A percentile compares a stretch with the other conserved stretches of the same genome.
These are phyloP conservation scores for Auxenochlorella pyrenoidosa DNA, from an alignment of 139 green algal species.

Conservation along the genomic window DNA sequence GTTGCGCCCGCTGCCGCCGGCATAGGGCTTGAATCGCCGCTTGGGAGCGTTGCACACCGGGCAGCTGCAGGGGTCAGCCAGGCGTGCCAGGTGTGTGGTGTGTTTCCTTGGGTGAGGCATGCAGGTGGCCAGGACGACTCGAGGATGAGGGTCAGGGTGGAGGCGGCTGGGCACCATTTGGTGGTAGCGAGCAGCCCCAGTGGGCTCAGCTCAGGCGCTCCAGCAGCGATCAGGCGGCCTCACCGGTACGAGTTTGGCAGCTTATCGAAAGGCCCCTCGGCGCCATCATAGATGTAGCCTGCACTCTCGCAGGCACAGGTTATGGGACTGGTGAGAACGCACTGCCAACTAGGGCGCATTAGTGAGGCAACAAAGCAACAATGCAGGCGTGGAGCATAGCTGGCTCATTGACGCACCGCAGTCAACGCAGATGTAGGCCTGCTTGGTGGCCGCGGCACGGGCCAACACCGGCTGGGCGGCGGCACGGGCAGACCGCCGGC, in stretches of 20 bases:
- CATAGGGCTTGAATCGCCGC: constrained; percentile 49
- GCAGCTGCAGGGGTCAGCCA: constrained; percentile 20
- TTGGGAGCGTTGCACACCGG: constrained; percentile 47
- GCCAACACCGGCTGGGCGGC: background rate
- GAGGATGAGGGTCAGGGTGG: too few species aligned
- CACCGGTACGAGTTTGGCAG: constrained; percentile 35
- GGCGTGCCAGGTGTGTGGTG: background rate
- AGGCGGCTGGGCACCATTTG: too few species aligned
- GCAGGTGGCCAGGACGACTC: too few species aligned
- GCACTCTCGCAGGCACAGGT: background rate
- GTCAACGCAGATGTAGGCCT: constrained; percentile 49
- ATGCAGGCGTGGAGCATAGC: background rate
- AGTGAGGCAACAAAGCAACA: too few species aligned
- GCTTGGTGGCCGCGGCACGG: constrained; percentile 15
- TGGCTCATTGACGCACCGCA: constrained; percentile 16
- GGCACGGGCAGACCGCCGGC: background rate
- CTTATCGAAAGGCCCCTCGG: constrained; percentile 30
- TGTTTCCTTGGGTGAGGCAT: too few species aligned
- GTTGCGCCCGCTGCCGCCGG: constrained; percentile 9
- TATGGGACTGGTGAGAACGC: too few species aligned
- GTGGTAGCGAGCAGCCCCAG: too few species aligned
- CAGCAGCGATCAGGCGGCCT: background rate
- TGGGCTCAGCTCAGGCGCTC: too few species aligned
- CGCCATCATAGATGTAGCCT: constrained; percentile 42
- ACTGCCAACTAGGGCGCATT: too few species aligned